Percentiles rank a stretch among this genome's conserved stretches.
These are phyloP conservation scores for Phaseolus lunatus DNA, from an alignment of 306 rosid genomes.

Conservation along the genomic window DNA sequence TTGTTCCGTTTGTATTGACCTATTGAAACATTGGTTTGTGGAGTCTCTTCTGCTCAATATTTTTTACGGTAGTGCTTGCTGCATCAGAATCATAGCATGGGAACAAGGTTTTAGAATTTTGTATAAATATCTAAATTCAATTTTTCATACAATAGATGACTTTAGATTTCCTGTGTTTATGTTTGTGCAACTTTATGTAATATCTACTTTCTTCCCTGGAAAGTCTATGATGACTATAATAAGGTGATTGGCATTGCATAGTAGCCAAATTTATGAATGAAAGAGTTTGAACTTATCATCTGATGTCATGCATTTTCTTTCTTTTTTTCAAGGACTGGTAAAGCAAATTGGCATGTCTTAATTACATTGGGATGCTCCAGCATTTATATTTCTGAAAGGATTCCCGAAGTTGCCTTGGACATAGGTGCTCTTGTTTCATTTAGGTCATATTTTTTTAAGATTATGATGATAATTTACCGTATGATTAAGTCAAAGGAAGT, in stretches of 20 bases:
- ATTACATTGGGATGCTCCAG: constrained; percentile 11
- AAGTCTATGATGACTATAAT: constrained; percentile 8
- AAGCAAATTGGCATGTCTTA: constrained; percentile 33
- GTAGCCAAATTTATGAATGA: constrained; percentile 17
- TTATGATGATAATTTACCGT: constrained; percentile 21
- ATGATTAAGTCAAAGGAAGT: background rate
- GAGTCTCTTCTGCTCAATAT: background rate
- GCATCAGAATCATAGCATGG: background rate
- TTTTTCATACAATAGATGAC: background rate
- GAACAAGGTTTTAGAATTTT: background rate
- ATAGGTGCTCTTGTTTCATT: background rate
- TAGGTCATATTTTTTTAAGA: constrained; percentile 20
- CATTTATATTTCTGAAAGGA: constrained; percentile 8
- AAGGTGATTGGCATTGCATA: constrained; percentile 19
- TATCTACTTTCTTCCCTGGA: background rate
- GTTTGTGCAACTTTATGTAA: background rate
- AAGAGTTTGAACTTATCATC: constrained; percentile 21
- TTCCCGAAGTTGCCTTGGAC: constrained; percentile 9
- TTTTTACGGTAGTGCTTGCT: background rate
- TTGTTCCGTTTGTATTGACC: background rate
- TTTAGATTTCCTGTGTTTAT: constrained; percentile 24
- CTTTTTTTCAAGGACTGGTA: constrained; percentile 12
- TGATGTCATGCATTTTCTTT: background rate
- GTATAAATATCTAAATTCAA: background rate
- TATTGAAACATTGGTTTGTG: background rate